Conservation (phyloP, 192 early-diverging fungal genomes). For the Obelidium mucronatum region DNA sequence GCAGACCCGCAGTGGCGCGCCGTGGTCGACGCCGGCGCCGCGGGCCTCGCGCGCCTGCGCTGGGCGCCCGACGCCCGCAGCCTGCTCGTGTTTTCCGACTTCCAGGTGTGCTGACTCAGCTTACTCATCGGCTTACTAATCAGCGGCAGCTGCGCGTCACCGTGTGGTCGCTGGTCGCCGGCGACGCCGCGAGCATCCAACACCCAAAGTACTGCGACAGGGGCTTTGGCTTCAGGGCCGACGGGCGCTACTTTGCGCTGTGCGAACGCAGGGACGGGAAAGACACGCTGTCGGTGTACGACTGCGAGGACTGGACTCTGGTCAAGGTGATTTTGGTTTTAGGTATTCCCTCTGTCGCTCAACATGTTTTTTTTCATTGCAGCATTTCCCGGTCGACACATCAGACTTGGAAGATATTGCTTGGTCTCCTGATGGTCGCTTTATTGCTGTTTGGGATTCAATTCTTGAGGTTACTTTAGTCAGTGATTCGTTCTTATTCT, state of each 20-base stretch:
- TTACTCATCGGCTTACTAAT: too few species aligned
- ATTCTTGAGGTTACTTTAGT: conserved; percentile 67
- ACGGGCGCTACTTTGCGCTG: conserved; percentile 69
- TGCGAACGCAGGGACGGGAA: conserved; percentile 66
- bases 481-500: too few species aligned
- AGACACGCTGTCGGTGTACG: conserved; percentile 69
- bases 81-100: conserved; percentile 59
- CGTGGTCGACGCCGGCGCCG: conserved; percentile 60
- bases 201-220: conserved; percentile 70
- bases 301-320: conserved; percentile 69
- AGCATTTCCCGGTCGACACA: conserved; percentile 77
- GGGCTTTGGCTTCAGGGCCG: conserved; percentile 64
- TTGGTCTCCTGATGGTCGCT: conserved; percentile 88
- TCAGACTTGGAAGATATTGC: conserved; percentile 75
- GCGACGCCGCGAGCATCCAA: conserved; percentile 66
- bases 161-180: conserved; percentile 70
- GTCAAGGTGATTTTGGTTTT: too few species aligned
- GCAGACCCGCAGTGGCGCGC: conserved; percentile 68
- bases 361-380: too few species aligned
- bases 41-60: conserved; percentile 51
- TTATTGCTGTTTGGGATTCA: conserved; percentile 79
- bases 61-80: conserved; percentile 63
- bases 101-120: too few species aligned
- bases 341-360: too few species aligned
- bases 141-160: conserved; percentile 71